phyloP scores from a whole-genome alignment of 371 early-diverging fungal species.

The Rhizopus sp. region DNA sequence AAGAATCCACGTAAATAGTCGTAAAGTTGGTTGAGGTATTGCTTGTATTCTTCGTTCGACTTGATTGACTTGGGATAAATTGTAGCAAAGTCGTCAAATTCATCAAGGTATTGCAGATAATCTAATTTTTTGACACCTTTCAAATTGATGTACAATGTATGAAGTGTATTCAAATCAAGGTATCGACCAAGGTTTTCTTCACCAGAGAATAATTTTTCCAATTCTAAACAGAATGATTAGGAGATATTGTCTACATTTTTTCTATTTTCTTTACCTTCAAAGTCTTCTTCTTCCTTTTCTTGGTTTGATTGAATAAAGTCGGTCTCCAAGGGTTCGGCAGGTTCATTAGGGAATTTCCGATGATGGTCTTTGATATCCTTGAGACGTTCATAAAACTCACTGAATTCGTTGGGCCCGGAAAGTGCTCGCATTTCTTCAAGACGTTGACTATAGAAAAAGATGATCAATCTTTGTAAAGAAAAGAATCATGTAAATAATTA shows the following conservation, averaged over 20 bases:
- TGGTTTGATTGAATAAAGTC: conserved; percentile 63
- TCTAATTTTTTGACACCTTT: conserved; percentile 71
- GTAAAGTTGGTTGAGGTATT: conserved; percentile 68
- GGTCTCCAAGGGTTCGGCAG: conserved; percentile 79
- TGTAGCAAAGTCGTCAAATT: conserved; percentile 66
- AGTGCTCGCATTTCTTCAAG: conserved; percentile 75
- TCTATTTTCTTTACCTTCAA: conserved; percentile 42
- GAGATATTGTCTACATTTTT: not conserved
- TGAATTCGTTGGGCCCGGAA: conserved; percentile 73
- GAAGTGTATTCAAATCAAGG: conserved; percentile 82
- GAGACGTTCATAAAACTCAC: conserved; percentile 86
- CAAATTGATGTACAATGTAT: conserved; percentile 82
- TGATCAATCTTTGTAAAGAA: not conserved
- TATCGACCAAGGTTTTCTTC: conserved; percentile 89
- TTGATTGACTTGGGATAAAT: conserved; percentile 68
- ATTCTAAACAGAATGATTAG: conserved; percentile 34
- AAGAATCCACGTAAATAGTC: conserved; percentile 81
- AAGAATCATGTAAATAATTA: conserved; percentile 30
- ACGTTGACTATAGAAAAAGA: conserved; percentile 49
- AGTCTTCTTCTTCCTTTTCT: conserved; percentile 55
- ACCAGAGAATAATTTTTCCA: conserved; percentile 89
- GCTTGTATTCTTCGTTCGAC: conserved; percentile 59
- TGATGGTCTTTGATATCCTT: conserved; percentile 84
- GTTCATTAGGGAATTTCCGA: conserved; percentile 79
- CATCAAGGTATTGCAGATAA: conserved; percentile 80